Conservation (phyloP, 345 rosid genomes). For the Salix viminalis region DNA sequence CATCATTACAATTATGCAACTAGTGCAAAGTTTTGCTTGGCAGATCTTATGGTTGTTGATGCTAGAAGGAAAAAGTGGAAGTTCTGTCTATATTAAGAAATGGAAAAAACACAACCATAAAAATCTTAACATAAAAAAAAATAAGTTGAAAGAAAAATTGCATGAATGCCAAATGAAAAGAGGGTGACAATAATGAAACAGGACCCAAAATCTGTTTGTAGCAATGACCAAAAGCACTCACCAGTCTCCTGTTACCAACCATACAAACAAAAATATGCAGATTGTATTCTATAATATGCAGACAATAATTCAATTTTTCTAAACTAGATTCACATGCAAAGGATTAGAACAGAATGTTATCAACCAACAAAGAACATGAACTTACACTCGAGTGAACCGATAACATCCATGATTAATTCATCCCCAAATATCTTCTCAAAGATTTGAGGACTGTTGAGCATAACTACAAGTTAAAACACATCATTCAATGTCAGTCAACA, state of each 20-base stretch:
- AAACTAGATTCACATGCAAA: neutral
- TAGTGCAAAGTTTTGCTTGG: neutral
- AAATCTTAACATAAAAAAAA: neutral
- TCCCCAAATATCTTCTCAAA: slow-evolving; percentile 79
- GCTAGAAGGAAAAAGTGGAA: neutral
- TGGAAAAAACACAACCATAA: neutral
- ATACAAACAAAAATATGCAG: neutral
- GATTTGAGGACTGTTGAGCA: slow-evolving; percentile 71
- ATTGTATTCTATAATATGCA: neutral
- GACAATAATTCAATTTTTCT: neutral
- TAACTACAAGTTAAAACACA: slow-evolving; percentile 49
- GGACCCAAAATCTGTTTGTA: neutral
- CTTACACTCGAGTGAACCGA: slow-evolving; percentile 96
- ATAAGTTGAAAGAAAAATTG: neutral
- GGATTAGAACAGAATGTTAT: neutral
- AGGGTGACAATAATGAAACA: neutral
- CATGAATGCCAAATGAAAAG: neutral
- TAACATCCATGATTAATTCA: slow-evolving; percentile 75
- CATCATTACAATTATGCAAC: neutral
- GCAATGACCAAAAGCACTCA: neutral
- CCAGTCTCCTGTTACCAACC: neutral
- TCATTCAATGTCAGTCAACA: slow-evolving; percentile 13
- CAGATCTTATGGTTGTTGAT: neutral
- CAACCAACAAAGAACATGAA: neutral
- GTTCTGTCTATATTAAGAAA: neutral